Conservation (phyloP, 768 basidiomycete species). For the Leccinum longicurvipes region DNA sequence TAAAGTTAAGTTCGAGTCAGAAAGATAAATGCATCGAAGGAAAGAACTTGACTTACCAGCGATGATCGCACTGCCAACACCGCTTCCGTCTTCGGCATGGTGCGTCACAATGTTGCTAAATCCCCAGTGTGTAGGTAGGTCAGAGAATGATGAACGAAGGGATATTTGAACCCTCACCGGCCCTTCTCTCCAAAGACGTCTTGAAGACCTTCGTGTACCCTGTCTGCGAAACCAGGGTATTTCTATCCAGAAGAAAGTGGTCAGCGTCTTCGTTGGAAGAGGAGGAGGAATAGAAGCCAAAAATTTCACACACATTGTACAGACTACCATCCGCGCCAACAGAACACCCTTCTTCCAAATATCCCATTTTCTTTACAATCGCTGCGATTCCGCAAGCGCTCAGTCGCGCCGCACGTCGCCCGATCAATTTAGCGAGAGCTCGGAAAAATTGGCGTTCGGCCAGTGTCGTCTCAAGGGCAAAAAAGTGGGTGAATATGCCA, state of each 20-base stretch:
- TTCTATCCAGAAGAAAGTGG: conserved; percentile 51
- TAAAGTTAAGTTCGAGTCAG: background rate
- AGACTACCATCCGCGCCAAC: conserved; percentile 94
- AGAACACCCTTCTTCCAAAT: conserved; percentile 84
- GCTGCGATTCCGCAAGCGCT: conserved; percentile 96
- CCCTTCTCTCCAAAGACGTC: conserved; percentile 98
- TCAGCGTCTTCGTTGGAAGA: background rate
- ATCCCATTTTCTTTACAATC: conserved; percentile 92
- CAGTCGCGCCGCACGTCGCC: conserved; percentile 83
- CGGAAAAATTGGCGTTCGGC: conserved; percentile 98
- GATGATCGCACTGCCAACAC: conserved; percentile 96
- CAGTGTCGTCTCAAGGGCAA: conserved; percentile 91
- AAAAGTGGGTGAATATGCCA: conserved; percentile 97
- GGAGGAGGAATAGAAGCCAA: background rate
- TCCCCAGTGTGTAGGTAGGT: conserved; percentile 47
- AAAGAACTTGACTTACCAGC: conserved; percentile 50
- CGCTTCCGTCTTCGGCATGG: conserved; percentile 57
- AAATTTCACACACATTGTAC: conserved; percentile 68
- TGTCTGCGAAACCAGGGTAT: conserved; percentile 94
- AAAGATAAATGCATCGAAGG: background rate
- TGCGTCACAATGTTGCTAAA: conserved; percentile 43
- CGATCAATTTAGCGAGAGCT: conserved; percentile 85
- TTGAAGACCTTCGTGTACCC: conserved; percentile 87
- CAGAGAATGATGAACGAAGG: background rate
- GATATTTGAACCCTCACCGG: conserved; percentile 48